phyloP scores from a whole-genome alignment of 2,329 filamentous ascomycete genomes.

The Ophiostoma angusticollis region DNA sequence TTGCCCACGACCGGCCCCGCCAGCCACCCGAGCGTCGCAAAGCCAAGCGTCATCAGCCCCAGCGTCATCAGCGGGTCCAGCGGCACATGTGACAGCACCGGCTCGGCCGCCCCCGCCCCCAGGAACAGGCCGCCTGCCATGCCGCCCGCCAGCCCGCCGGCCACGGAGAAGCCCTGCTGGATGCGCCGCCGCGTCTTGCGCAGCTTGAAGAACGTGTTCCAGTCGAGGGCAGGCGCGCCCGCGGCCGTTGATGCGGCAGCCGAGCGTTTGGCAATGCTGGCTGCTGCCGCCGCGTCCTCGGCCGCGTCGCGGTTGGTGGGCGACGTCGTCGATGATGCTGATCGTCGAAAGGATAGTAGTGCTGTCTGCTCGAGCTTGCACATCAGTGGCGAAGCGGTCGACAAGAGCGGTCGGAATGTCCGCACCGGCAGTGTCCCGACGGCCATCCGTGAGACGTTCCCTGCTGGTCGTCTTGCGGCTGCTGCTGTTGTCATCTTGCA shows the following conservation, averaged over 20 bases:
- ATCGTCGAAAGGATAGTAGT: neutral
- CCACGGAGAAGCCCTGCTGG: slow-evolving; percentile 64
- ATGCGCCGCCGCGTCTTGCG: slow-evolving; percentile 74
- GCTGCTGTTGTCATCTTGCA: too few species aligned
- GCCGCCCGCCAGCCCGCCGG: slow-evolving; percentile 50
- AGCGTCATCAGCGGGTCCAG: slow-evolving; percentile 81
- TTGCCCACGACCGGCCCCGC: slow-evolving; percentile 73
- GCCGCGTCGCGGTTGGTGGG: slow-evolving; percentile 12
- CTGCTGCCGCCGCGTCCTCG: slow-evolving; percentile 13
- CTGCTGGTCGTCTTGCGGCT: too few species aligned
- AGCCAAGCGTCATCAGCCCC: slow-evolving; percentile 65
- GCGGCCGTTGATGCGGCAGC: neutral
- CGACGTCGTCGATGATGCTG: slow-evolving; percentile 1
- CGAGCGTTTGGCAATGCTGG: slow-evolving; percentile 7
- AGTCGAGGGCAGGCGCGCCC: slow-evolving; percentile 46
- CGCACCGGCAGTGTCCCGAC: too few species aligned
- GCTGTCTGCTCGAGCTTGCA: neutral
- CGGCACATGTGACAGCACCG: slow-evolving; percentile 56
- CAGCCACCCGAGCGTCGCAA: slow-evolving; percentile 76
- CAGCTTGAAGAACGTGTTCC: slow-evolving; percentile 87
- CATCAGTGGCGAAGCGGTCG: neutral
- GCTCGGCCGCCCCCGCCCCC: slow-evolving; percentile 59
- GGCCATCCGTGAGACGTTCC: too few species aligned
- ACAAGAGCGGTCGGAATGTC: neutral
- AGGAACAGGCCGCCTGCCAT: slow-evolving; percentile 52